Base-by-base conservation (phyloP, 805 yeast genomes). In the Candida orba region DNA sequence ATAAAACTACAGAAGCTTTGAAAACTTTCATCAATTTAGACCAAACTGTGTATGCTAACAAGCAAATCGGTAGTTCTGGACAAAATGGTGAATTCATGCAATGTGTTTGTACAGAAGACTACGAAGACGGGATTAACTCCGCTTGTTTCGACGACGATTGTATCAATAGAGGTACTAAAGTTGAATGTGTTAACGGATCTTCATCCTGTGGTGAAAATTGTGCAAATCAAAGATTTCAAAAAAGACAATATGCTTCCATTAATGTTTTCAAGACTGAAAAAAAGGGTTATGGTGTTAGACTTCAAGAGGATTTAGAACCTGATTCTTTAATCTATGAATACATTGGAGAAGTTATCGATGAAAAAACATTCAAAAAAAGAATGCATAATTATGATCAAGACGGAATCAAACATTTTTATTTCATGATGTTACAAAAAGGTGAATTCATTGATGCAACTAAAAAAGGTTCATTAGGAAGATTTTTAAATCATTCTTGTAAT, bases 401-500 rank as follows among this genome's bases (percentile, higher is more conserved):
- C 54, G 77, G 81, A 6, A 70, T 81, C 49, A 78, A 78, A 61
- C 97, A 90, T 64, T 90, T 90, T 55, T 90, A 90, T 65, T 90
- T 90, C 63, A 90, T 90, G 97, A 87, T 87, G 96, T 73, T 90
- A 46, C 93, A 88, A 54, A 85, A 81, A 60, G 89, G 88, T 47
- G 91, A 91, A 59, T 93, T 89, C 59, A 87, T 91, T 46, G 99
- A 91, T 64, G 99, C 99, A 39, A 91, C 98, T 2, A 73, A 73
- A 39, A 84, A 78, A 65, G 99, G 98, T 8, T 78, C 88, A 17
- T 64, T 91, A 44, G 96, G 95, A 2, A 72, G 99, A 45, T 93
- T 90, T 66, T 84, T 93, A 59, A 91, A 91, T 64, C 99, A 91
- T 65, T 87, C 96, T 18, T 91, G 99, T 63, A 81, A 78, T 56